Conservation (phyloP, 768 basidiomycete genomes). For the Stropharia rugosoannulata region DNA sequence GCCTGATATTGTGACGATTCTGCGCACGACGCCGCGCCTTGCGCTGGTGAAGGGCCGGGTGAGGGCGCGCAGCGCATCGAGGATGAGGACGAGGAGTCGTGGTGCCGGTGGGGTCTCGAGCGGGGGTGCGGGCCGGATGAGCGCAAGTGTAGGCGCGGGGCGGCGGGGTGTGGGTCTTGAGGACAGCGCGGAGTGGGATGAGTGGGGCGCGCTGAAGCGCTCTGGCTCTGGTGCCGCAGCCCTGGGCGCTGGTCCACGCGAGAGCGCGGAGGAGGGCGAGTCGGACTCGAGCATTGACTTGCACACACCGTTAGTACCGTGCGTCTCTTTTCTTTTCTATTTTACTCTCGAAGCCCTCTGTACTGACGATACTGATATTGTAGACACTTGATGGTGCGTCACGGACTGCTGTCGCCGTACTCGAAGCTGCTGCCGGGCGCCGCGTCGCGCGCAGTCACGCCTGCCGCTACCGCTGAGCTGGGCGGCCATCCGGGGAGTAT, state of each 20-base stretch:
- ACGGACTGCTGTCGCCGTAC: constrained; percentile 64
- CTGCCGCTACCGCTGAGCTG: neutral
- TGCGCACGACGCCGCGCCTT: constrained; percentile 5
- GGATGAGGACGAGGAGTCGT: neutral
- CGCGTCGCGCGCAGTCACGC: constrained; percentile 21
- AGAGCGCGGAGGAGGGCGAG: constrained; percentile 31
- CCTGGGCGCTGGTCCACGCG: neutral
- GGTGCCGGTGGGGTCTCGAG: neutral
- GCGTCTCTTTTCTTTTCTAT: constrained; percentile 30
- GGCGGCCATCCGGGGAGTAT: constrained; percentile 34
- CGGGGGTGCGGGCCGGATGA: too few relatives aligned
- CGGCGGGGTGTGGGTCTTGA: neutral
- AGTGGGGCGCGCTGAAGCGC: too few relatives aligned
- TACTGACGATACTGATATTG: neutral
- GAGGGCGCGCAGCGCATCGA: constrained; percentile 17
- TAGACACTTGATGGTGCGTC: constrained; percentile 65
- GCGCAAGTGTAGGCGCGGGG: neutral
- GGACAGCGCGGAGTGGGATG: neutral
- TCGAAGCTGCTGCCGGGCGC: constrained; percentile 55
- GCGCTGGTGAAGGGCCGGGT: neutral
- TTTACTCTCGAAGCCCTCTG: too few relatives aligned
- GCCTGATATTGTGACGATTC: constrained; percentile 2
- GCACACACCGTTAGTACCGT: constrained; percentile 72
- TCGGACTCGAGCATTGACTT: constrained; percentile 70
- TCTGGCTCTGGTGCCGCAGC: too few relatives aligned